These are phyloP conservation scores for Onygena corvina DNA, from an alignment of 2,329 filamentous ascomycete species.

Conservation along the genomic window DNA sequence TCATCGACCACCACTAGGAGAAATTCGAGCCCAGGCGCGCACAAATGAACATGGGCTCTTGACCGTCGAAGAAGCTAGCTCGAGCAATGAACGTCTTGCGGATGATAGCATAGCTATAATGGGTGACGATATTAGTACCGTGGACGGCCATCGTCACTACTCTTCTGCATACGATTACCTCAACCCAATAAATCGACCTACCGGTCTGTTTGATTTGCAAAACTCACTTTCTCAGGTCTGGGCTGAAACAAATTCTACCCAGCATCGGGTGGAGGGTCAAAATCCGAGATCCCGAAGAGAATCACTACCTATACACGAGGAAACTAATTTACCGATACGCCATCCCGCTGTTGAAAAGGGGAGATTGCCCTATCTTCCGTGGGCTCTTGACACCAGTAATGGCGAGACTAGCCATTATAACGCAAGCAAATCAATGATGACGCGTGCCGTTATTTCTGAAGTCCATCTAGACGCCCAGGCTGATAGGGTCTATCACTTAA, in stretches of 20 bases:
- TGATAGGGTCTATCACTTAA: conserved; percentile 16
- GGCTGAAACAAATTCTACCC: conserved; percentile 13
- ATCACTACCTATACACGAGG: neutral
- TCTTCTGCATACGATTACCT: conserved; percentile 30
- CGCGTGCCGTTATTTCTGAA: conserved; percentile 31
- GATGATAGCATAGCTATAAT: conserved; percentile 29
- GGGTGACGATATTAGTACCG: conserved; percentile 29
- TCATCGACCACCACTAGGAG: conserved; percentile 49
- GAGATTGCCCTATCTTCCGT: conserved; percentile 11
- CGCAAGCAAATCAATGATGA: conserved; percentile 20
- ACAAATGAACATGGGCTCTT: conserved; percentile 21
- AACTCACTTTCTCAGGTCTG: conserved; percentile 14
- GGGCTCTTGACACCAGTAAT: conserved; percentile 23
- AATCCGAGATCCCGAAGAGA: neutral
- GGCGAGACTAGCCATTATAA: conserved; percentile 9
- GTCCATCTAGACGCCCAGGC: conserved; percentile 29
- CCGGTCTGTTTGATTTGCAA: conserved; percentile 17
- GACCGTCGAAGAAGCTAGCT: conserved; percentile 34
- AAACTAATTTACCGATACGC: conserved; percentile 10
- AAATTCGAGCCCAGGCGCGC: conserved; percentile 36
- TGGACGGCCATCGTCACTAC: conserved; percentile 27
- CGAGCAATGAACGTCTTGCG: conserved; percentile 27
- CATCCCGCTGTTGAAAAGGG: conserved; percentile 10
- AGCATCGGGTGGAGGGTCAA: conserved; percentile 10
- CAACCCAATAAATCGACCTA: conserved; percentile 24